These are phyloP conservation scores for Trypanosoma platydactyli DNA, from an alignment of 208 protist genomes.

Conservation along the genomic window DNA sequence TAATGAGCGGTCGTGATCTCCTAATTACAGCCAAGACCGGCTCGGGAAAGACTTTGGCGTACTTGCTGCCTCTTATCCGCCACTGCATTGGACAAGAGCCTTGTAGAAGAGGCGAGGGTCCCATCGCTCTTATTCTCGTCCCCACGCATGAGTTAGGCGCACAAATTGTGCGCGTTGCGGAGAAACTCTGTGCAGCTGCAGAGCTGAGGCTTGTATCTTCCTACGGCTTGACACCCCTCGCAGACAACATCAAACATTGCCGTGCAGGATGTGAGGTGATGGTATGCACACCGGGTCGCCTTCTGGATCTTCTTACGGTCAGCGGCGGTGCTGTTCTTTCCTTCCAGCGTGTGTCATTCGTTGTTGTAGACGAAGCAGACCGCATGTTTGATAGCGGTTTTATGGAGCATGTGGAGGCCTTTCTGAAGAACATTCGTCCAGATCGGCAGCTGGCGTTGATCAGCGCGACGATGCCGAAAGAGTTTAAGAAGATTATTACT, in stretches of 20 bases:
- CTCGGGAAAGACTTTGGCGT: slow-evolving; percentile 94
- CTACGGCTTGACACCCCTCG: slow-evolving; percentile 74
- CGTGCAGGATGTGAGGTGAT: slow-evolving; percentile 78
- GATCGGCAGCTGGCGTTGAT: slow-evolving; percentile 90
- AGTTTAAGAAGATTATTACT: slow-evolving; percentile 76
- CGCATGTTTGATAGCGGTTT: slow-evolving; percentile 95
- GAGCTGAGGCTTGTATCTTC: slow-evolving; percentile 60
- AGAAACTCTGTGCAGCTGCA: slow-evolving; percentile 61
- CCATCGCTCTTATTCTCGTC: slow-evolving; percentile 89
- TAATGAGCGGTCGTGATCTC: slow-evolving; percentile 90
- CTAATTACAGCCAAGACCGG: slow-evolving; percentile 93
- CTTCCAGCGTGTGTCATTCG: slow-evolving; percentile 73
- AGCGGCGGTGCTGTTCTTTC: slow-evolving; percentile 67
- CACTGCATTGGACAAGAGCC: slow-evolving; percentile 86
- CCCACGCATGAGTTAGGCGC: slow-evolving; percentile 94
- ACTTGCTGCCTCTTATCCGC: slow-evolving; percentile 90
- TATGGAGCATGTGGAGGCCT: slow-evolving; percentile 90
- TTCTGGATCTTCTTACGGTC: slow-evolving; percentile 89
- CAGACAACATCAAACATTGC: slow-evolving; percentile 74
- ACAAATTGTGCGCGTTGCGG: slow-evolving; percentile 83
- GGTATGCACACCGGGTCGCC: slow-evolving; percentile 81
- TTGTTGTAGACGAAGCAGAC: slow-evolving; percentile 94
- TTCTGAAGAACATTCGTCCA: slow-evolving; percentile 87
- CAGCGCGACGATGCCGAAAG: slow-evolving; percentile 91
- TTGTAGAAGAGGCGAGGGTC: slow-evolving; percentile 79